Percentiles rank a stretch among this genome's conserved stretches.
Conservation (phyloP, 257 asterid genomes). For the Cynanchum wilfordii region DNA sequence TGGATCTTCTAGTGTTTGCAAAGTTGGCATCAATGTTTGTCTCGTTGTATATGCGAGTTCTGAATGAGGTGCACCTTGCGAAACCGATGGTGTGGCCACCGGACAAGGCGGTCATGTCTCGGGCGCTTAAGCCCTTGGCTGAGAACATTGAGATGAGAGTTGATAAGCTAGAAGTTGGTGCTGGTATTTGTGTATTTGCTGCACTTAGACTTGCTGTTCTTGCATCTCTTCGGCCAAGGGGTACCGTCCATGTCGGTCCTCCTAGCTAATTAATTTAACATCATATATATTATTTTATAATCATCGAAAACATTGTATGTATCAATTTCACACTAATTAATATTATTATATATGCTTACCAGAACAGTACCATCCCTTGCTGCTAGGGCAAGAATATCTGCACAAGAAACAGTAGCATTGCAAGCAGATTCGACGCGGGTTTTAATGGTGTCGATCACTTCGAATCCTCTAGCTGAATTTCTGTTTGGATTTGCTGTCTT, state of each 20-base stretch:
- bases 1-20: conserved; percentile 38
- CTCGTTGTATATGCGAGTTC: conserved; percentile 27
- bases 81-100: conserved; percentile 67
- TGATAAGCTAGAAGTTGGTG: conserved; percentile 32
- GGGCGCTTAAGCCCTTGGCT: conserved; percentile 40
- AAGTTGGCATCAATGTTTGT: conserved; percentile 30
- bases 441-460: conserved; percentile 42
- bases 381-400: conserved; percentile 49
- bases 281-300: background rate
- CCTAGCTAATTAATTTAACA: conserved; percentile 27
- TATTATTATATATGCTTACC: conserved; percentile 21
- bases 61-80: conserved; percentile 46
- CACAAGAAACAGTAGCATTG: conserved; percentile 37
- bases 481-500: conserved; percentile 38
- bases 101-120: conserved; percentile 61
- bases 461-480: conserved; percentile 38
- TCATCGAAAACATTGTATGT: no score
- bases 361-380: conserved; percentile 36
- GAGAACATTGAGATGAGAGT: conserved; percentile 37
- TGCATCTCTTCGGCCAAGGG: conserved; percentile 58
- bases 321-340: no score
- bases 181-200: conserved; percentile 46
- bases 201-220: conserved; percentile 43
- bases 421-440: conserved; percentile 47
- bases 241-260: conserved; percentile 52